Base-by-base conservation (phyloP, 768 basidiomycete species). In the Boletus subparvulus region DNA sequence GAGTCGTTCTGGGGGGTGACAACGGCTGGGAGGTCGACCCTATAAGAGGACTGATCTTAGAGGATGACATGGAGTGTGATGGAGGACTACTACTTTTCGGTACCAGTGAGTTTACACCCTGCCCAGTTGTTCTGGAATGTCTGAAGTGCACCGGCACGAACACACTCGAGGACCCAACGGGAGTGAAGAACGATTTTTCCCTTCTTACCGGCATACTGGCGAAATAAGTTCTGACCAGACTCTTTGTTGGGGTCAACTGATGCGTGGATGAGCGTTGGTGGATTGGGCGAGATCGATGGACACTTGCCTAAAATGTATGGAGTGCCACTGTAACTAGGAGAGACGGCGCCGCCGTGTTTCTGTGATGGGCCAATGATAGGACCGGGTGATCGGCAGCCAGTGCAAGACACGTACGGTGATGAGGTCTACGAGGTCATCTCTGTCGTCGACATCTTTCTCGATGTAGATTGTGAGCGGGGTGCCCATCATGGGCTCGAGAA, bases 401-500 rank as follows among this genome's bases (percentile, higher is more conserved):
- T 6, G 61, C 3, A 61, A 52, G 58, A 35, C 46, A 83, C 85
- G 68, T 68, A 91, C 92, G 43, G 77, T 76, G 65, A 93, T 80
- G 54, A 89, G 74, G 45, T 84, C 82, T 35, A 82, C 78, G 50
- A 94, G 74, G 51, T 71, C 61, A 17, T 87, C 84, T 65, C 83
- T 83, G 74, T 91, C 85, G 21, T 81, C 77, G 21, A 93, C 87
- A 54, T 92, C 90, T 62, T 90, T 88, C 64, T 91, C 88, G 65
- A 94, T 78, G 74, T 88, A 94, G 58, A 92, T 78, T 24, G 80
- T 73, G 50, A 93, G 79, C 3, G 90, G 84, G 1, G 78, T 83
- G 64, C 92, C 92, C 71, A 90, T 81, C 82, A 90, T 86, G 63
- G 88, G 88, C 69, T 94, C 91, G 48, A 91, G 75, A 67, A 94